These are phyloP conservation scores for Aspergillus sp. DNA, from an alignment of 2,329 filamentous ascomycete species.

Conservation along the genomic window DNA sequence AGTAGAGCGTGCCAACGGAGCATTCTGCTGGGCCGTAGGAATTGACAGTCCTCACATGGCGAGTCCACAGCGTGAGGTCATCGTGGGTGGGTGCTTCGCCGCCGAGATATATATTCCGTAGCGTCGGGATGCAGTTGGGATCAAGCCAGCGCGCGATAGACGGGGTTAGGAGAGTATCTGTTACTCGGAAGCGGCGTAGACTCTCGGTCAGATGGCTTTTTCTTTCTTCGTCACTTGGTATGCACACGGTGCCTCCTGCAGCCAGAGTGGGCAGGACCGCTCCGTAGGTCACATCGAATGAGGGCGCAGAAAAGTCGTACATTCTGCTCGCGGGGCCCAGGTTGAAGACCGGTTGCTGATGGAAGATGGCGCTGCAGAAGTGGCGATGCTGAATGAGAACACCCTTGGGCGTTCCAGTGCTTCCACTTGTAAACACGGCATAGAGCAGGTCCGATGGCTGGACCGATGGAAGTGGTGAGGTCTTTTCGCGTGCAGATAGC, in stretches of 20 bases:
- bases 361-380: constrained; percentile 31
- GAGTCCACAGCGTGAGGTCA: constrained; percentile 28
- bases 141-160: constrained; percentile 41
- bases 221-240: constrained; percentile 38
- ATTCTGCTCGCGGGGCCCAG: background rate
- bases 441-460: constrained; percentile 28
- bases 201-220: constrained; percentile 31
- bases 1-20: constrained; percentile 15
- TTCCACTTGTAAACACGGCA: constrained; percentile 51
- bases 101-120: constrained; percentile 30
- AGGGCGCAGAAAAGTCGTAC: constrained; percentile 39
- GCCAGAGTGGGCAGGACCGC: constrained; percentile 27
- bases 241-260: constrained; percentile 42
- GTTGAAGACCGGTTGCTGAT: background rate
- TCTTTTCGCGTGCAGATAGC: background rate
- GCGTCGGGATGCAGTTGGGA: constrained; percentile 28
- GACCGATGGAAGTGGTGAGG: background rate
- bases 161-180: constrained; percentile 51
- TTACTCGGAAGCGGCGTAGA: constrained; percentile 45
- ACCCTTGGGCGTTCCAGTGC: constrained; percentile 49
- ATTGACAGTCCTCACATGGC: constrained; percentile 13
- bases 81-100: constrained; percentile 27
- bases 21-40: constrained; percentile 18
- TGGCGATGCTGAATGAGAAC: constrained; percentile 53
- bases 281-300: constrained; percentile 39